Evolutionary conservation across 345 rosid species (phyloP), one percentile per base, ranked within the genome.

Genomic region (sweet orange (Citrus sinensis)): DNA sequence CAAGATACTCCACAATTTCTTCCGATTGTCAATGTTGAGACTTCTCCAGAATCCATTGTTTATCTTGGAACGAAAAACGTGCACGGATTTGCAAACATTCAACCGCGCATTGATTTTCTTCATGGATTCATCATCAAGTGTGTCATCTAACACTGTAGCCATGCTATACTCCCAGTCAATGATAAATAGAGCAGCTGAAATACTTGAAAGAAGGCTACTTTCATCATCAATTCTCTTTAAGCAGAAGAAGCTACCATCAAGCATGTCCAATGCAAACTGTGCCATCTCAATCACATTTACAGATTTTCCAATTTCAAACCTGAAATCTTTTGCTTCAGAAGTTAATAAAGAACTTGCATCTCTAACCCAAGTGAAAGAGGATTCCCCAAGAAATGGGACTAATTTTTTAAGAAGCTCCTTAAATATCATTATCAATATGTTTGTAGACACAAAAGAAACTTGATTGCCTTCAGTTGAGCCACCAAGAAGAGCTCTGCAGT

Each of bases 401-500:
- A 95, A 83, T 80, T 84, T 92, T 81, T 79, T 87, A 67, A 80
- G 82, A 78, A 92, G 74, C 63, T 83, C 89, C 67, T 82, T 83
- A 76, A 82, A 85, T 70, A 95, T 86, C 82, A 83, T 76, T 79
- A 85, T 62, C 78, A 88, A 51, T 34, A 92, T 75, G 85, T 83
- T 86, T 80, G 85, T 90, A 27, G 97, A 87, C 27, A 89, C 86
- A 67, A 93, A 88, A 46, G 90, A 87, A 79, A 83, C 72, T 68
- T 80, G 83, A 79, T 79, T 67, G 73, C 80, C 90, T 74, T 85
- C 86, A 16, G 85, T 72, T 80, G 90, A 83, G 80, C 97, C 96
- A 83, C 98, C 97, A 78, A 95, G 86, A 84, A 87, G 85, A 81
- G 91, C 88, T 79, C 99, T 93, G 94, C 89, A 89, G 39, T 35